Percentiles rank a stretch among this genome's conserved stretches.
phyloP scores from a whole-genome alignment of 495 filamentous ascomycete species.

The Astrocystis sublimbata region DNA sequence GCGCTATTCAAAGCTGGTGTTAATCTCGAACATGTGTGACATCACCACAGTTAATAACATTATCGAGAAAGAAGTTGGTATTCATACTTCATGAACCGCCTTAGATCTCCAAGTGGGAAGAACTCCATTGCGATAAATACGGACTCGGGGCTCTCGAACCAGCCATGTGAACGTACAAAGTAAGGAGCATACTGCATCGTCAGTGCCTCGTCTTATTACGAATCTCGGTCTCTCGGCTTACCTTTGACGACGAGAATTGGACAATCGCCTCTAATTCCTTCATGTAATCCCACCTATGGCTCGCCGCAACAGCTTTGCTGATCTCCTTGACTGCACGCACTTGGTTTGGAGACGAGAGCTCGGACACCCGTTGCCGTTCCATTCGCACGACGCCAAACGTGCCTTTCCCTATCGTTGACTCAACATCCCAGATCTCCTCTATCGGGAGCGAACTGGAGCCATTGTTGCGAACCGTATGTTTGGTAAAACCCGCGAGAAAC shows the following conservation, averaged over 20 bases:
- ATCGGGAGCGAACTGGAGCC: neutral
- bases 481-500: neutral
- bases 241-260: conserved; percentile 10
- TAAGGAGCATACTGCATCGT: conserved; percentile 19
- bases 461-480: neutral
- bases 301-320: neutral
- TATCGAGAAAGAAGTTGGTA: conserved; percentile 16
- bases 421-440: neutral
- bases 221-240: neutral
- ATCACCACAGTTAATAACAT: neutral
- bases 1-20: conserved; percentile 47
- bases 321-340: conserved; percentile 9
- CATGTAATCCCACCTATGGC: conserved; percentile 4
- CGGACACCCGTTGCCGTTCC: neutral
- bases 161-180: conserved; percentile 42
- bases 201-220: neutral
- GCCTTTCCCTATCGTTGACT: conserved; percentile 5
- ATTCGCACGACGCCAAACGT: conserved; percentile 8
- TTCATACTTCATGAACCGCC: conserved; percentile 3
- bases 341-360: neutral
- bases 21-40: neutral
- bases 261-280: conserved; percentile 15
- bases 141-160: conserved; percentile 35
- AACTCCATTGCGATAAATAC: conserved; percentile 49
- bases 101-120: conserved; percentile 37